Evolutionary conservation across 2,329 filamentous ascomycete species (phyloP), one percentile per base, ranked within the genome.

Genomic region (Beauveria sp.): DNA sequence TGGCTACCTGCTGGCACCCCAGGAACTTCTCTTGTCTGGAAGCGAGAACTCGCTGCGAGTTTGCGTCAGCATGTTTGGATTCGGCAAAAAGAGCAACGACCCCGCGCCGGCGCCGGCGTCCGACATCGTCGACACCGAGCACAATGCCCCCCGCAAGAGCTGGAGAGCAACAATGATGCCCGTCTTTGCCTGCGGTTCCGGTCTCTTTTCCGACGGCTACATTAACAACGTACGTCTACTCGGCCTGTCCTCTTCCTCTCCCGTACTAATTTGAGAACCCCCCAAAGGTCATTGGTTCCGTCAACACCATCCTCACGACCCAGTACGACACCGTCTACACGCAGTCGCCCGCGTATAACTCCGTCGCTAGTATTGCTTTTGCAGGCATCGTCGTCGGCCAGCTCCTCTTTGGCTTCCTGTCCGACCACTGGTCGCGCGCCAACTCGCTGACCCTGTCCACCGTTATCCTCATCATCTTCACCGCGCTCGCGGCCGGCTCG

Each of bases 171-270:
- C 48, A 12, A 62, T 58, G 53, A 46, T 83, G 81, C 91, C 92
- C 16, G 89, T 91, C 1, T 88, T 96, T 67, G 92, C 92, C 50
- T 96, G 91, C 70, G 93, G 93, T 65, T 90, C 92, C 56, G 93
- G 93, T 69, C 81, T 96, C 2, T 96, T 96, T 75, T 92, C 88
- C 24, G 93, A 96, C 73, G 93, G 93, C 16, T 96, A 96, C 74
- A 84, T 96, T 71, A 96, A 96, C 75, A 91, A 90, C 69, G 90
- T 91, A 76, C 64, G 72, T 62, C 31, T 38, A 38, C 26, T 28
- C 8, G 2, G 8, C 24, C 45, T 28, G 8, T 2, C 1, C 10
- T 31, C 1, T 42, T 38, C 34, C 42, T 5, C 7, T n/a, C 9
- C 22, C 60, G 12, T 38, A 38, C 34, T 38, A 2, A 38, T 38